A percentile compares a stretch with the other conserved stretches of the same genome.
Conservation (phyloP, 2,329 filamentous ascomycete species). For the Xylariaceae sp. region DNA sequence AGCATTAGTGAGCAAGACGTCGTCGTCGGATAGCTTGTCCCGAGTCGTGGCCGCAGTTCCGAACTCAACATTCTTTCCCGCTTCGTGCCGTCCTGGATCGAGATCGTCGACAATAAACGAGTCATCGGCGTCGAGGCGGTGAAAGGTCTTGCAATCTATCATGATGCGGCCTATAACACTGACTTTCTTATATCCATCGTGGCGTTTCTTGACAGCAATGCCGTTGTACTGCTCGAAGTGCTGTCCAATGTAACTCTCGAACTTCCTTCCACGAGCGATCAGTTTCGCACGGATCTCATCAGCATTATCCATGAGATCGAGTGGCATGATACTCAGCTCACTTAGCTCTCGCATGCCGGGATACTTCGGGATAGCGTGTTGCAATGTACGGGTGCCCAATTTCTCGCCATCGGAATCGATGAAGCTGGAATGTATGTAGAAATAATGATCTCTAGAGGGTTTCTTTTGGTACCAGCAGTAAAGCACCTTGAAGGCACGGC, state of each 20-base stretch:
- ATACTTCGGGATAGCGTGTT: conserved; percentile 35
- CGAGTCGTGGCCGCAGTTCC: conserved; percentile 23
- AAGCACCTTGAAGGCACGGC: conserved; percentile 36
- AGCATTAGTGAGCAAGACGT: conserved; percentile 30
- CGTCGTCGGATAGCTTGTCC: conserved; percentile 33
- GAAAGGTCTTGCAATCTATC: conserved; percentile 41
- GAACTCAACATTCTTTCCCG: conserved; percentile 27
- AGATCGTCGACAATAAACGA: conserved; percentile 28
- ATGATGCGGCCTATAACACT: conserved; percentile 40
- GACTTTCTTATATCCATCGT: conserved; percentile 19
- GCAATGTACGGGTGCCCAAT: conserved; percentile 32
- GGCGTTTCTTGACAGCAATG: conserved; percentile 25
- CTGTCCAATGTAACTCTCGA: conserved; percentile 38
- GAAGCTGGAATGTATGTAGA: conserved; percentile 32
- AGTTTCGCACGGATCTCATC: conserved; percentile 26
- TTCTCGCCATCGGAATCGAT: conserved; percentile 42
- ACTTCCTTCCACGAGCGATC: conserved; percentile 37
- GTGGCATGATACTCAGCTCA: conserved; percentile 35
- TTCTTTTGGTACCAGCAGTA: conserved; percentile 32
- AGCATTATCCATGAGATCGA: conserved; percentile 33
- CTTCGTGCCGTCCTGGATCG: conserved; percentile 16
- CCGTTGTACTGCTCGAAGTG: conserved; percentile 41
- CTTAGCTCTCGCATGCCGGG: conserved; percentile 29
- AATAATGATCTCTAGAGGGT: conserved; percentile 24
- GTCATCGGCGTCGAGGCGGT: conserved; percentile 33